phyloP scores from a whole-genome alignment of 2,329 filamentous ascomycete genomes.

The Gyromitra esculenta region DNA sequence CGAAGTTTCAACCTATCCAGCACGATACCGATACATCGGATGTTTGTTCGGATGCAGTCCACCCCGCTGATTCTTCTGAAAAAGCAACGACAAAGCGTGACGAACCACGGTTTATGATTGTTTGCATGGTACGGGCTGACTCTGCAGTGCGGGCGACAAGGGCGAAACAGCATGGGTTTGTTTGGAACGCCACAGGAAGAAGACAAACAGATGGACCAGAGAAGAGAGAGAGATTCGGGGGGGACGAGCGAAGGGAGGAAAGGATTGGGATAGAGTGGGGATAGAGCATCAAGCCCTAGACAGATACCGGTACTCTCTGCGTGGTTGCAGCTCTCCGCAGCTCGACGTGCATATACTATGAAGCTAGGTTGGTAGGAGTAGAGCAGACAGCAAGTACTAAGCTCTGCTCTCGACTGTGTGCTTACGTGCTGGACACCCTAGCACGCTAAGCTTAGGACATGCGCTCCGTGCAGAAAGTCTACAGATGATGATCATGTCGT shows the following conservation, averaged over 20 bases:
- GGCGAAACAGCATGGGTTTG: constrained; percentile 37
- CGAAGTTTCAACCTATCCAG: constrained; percentile 33
- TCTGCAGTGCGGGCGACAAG: constrained; percentile 30
- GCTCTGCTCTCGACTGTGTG: constrained; percentile 16
- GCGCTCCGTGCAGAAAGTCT: constrained; percentile 23
- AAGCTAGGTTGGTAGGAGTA: constrained; percentile 10
- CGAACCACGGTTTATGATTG: constrained; percentile 52
- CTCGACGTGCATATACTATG: constrained; percentile 12
- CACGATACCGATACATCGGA: constrained; percentile 44
- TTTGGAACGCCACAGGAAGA: constrained; percentile 39
- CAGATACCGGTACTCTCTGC: constrained; percentile 38
- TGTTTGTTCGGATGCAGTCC: constrained; percentile 44
- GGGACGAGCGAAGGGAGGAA: constrained; percentile 14
- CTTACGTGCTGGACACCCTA: constrained; percentile 32
- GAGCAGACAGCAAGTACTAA: background rate
- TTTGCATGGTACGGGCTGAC: constrained; percentile 45
- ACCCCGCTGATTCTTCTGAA: constrained; percentile 22
- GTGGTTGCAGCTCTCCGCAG: constrained; percentile 33
- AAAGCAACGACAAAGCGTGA: constrained; percentile 40
- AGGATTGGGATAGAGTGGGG: constrained; percentile 23
- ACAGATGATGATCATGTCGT: constrained; percentile 16
- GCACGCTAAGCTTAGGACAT: constrained; percentile 21
- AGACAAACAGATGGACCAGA: constrained; percentile 18
- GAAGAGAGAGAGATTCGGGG: constrained; percentile 16
- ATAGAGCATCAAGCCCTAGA: constrained; percentile 1